phyloP scores from a whole-genome alignment of 2,329 filamentous ascomycete species.

The Rhytidhysteron rufulum region DNA sequence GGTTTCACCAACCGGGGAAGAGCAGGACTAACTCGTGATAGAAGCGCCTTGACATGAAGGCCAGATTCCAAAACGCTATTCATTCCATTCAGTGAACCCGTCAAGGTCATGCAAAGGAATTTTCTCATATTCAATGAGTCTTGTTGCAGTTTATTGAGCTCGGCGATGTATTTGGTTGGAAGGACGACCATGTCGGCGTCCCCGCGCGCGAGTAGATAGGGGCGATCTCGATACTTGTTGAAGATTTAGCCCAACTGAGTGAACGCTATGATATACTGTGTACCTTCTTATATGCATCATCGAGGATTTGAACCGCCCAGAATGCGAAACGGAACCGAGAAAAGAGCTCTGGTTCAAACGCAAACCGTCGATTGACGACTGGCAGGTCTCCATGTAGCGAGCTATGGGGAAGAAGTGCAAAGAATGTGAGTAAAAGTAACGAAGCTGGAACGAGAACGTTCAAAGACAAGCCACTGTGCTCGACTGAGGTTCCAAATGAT shows the following conservation, averaged over 20 bases:
- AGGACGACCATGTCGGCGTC: constrained; percentile 6
- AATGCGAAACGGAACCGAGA: constrained; percentile 4
- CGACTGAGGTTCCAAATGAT: too few species aligned
- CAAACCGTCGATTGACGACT: constrained; percentile 4
- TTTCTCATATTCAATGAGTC: constrained; percentile 3
- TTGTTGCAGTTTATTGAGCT: constrained; percentile 7
- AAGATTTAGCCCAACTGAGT: not conserved
- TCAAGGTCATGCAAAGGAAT: constrained; percentile 4
- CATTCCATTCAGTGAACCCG: constrained; percentile 6
- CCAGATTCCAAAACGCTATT: constrained; percentile 3
- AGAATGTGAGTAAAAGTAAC: too few species aligned
- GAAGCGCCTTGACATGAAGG: constrained; percentile 6
- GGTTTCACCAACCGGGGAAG: constrained; percentile 4
- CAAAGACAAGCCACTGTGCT: too few species aligned
- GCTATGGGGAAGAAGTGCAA: not conserved
- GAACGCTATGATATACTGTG: not conserved
- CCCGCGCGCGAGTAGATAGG: constrained; percentile 6
- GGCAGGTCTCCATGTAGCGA: constrained; percentile 5
- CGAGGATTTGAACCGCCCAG: constrained; percentile 2
- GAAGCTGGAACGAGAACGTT: too few species aligned
- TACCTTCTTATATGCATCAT: constrained; percentile 6
- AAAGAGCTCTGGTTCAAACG: constrained; percentile 6
- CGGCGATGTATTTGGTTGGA: constrained; percentile 4
- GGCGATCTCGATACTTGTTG: constrained; percentile 1
- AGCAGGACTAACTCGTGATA: constrained; percentile 5